A percentile compares a stretch with the other conserved stretches of the same genome.
Evolutionary conservation across 371 early-diverging fungal genomes (phyloP).

Genomic region (Zychaea mexicana): DNA sequence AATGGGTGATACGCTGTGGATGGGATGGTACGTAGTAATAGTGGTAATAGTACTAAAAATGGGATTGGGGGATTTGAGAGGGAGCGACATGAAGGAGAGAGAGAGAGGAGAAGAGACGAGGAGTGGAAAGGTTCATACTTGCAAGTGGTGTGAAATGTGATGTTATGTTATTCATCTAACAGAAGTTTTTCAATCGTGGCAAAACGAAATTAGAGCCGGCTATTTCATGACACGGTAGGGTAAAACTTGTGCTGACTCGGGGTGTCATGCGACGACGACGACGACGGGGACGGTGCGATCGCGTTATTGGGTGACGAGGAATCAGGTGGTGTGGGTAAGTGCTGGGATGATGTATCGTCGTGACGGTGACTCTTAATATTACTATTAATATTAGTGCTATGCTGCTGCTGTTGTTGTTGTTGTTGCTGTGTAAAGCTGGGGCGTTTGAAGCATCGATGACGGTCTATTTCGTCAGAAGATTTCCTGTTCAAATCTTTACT

Average conservation of each 20-base stretch:
- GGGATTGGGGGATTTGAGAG: no score
- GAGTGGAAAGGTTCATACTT: no score
- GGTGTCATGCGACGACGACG: slow-evolving; percentile 7
- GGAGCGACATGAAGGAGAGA: no score
- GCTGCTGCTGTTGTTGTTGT: not conserved
- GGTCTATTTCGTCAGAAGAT: slow-evolving; percentile 14
- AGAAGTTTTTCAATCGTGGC: not conserved
- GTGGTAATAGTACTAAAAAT: no score
- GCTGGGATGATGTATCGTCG: slow-evolving; percentile 7
- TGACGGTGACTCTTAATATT: no score
- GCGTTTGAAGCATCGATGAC: slow-evolving; percentile 19
- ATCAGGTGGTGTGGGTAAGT: slow-evolving; percentile 27
- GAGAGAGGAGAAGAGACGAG: no score
- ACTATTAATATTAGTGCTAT: not conserved
- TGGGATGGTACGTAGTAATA: not conserved
- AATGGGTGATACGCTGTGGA: no score
- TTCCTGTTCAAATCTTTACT: slow-evolving; percentile 15
- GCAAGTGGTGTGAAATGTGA: no score
- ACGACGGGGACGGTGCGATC: slow-evolving; percentile 13
- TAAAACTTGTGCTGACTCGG: slow-evolving; percentile 1
- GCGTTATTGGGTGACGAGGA: slow-evolving; percentile 18
- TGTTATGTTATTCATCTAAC: not conserved
- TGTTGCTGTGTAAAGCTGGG: slow-evolving; percentile 17
- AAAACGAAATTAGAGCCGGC: not conserved
- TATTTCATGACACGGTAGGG: slow-evolving; percentile 4